These are phyloP conservation scores for Boletus vinaceobasis DNA, from an alignment of 768 basidiomycete genomes.

Conservation along the genomic window DNA sequence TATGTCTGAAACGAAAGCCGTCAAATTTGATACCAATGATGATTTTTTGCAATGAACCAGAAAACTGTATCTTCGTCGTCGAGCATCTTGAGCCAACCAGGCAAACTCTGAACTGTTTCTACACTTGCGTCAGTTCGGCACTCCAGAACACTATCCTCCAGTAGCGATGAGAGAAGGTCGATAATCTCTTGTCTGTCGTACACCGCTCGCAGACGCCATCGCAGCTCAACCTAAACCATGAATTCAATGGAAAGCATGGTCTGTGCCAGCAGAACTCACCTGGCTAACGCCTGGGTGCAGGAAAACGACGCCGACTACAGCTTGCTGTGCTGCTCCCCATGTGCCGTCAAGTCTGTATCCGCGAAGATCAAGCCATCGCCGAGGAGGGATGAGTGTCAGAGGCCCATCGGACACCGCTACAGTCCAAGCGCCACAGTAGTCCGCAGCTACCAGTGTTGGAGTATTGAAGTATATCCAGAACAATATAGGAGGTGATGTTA, in stretches of 20 bases:
- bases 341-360: conserved; percentile 56
- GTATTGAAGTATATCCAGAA: conserved; percentile 66
- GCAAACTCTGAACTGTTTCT: conserved; percentile 7
- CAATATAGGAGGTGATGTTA: conserved; percentile 51
- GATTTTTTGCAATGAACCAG: conserved; percentile 55
- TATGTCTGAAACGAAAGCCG: neutral
- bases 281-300: conserved; percentile 73
- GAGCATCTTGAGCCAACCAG: conserved; percentile 35
- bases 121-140: conserved; percentile 10
- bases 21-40: conserved; percentile 66
- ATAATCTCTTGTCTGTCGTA: conserved; percentile 75
- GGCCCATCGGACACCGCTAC: conserved; percentile 47
- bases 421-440: conserved; percentile 52
- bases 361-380: conserved; percentile 75
- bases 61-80: conserved; percentile 51
- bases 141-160: conserved; percentile 49
- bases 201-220: conserved; percentile 65
- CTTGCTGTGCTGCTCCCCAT: conserved; percentile 71
- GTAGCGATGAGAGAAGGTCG: conserved; percentile 56
- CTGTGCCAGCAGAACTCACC: conserved; percentile 38
- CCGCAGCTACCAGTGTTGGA: conserved; percentile 54
- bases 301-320: conserved; percentile 62
- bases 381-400: conserved; percentile 52
- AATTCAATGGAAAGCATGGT: conserved; percentile 5
- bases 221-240: conserved; percentile 54